phyloP scores from a whole-genome alignment of 2,329 filamentous ascomycete genomes.

The Trichophyton verrucosum region DNA sequence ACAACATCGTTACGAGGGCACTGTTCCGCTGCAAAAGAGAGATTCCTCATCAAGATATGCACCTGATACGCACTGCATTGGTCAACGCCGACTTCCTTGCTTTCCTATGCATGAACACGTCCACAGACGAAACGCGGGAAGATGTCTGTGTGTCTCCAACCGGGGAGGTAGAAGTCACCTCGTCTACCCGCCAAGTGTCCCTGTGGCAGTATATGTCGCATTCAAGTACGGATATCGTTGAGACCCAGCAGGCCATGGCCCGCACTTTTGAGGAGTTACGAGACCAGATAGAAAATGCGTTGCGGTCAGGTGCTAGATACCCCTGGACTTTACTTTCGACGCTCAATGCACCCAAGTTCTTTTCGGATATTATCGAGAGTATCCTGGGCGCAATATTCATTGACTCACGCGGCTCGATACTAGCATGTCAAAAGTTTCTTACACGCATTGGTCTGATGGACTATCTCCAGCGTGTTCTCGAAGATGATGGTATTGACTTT shows the following conservation, averaged over 20 bases:
- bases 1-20: constrained; percentile 57
- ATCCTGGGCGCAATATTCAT: constrained; percentile 73
- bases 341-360: constrained; percentile 60
- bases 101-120: constrained; percentile 54
- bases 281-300: constrained; percentile 36
- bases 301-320: constrained; percentile 45
- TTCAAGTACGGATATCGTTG: constrained; percentile 33
- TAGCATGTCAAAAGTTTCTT: constrained; percentile 48
- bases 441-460: constrained; percentile 52
- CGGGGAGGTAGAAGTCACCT: constrained; percentile 18
- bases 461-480: constrained; percentile 50
- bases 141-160: constrained; percentile 9
- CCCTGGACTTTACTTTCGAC: constrained; percentile 64
- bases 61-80: constrained; percentile 59
- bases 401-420: constrained; percentile 54
- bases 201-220: constrained; percentile 63
- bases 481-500: constrained; percentile 42
- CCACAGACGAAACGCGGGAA: constrained; percentile 15
- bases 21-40: constrained; percentile 42
- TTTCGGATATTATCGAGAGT: constrained; percentile 72
- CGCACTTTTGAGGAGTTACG: constrained; percentile 40
- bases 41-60: constrained; percentile 52
- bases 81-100: constrained; percentile 72
- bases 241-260: constrained; percentile 35
- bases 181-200: constrained; percentile 28